These are phyloP conservation scores for Xylaria grammica DNA, from an alignment of 495 filamentous ascomycete species.

Conservation along the genomic window DNA sequence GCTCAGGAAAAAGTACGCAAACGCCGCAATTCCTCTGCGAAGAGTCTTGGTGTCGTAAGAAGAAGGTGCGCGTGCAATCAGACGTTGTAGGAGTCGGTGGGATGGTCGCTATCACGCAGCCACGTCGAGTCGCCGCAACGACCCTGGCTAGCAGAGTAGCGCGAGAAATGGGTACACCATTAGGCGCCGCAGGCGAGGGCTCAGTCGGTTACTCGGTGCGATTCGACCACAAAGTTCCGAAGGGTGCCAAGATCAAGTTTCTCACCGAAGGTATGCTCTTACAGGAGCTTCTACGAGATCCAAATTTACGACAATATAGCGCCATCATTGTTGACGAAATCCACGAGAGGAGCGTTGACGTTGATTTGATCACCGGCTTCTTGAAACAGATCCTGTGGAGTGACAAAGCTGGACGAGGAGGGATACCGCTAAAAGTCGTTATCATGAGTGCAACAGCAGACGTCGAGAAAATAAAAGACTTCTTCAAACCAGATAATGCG, in stretches of 20 bases:
- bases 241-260: conserved; percentile 81
- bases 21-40: conserved; percentile 87
- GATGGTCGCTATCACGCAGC: conserved; percentile 94
- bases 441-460: conserved; percentile 98
- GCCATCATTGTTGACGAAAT: conserved; percentile 95
- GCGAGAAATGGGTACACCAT: conserved; percentile 83
- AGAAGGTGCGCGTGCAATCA: conserved; percentile 53
- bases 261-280: conserved; percentile 97
- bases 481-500: conserved; percentile 60
- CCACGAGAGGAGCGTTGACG: conserved; percentile 95
- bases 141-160: conserved; percentile 89
- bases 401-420: conserved; percentile 64
- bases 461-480: conserved; percentile 73
- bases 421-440: conserved; percentile 80
- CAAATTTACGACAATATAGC: conserved; percentile 81
- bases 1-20: conserved; percentile 96
- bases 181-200: conserved; percentile 60
- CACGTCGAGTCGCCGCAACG: conserved; percentile 91
- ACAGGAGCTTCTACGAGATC: conserved; percentile 90
- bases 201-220: conserved; percentile 90
- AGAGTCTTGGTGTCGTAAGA: conserved; percentile 77
- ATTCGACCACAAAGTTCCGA: conserved; percentile 81
- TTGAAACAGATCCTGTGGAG: conserved; percentile 73
- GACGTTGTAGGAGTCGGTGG: conserved; percentile 69
- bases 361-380: conserved; percentile 89